These are phyloP conservation scores for Colletotrichum incanum DNA, from an alignment of 2,329 filamentous ascomycete genomes.

Conservation along the genomic window DNA sequence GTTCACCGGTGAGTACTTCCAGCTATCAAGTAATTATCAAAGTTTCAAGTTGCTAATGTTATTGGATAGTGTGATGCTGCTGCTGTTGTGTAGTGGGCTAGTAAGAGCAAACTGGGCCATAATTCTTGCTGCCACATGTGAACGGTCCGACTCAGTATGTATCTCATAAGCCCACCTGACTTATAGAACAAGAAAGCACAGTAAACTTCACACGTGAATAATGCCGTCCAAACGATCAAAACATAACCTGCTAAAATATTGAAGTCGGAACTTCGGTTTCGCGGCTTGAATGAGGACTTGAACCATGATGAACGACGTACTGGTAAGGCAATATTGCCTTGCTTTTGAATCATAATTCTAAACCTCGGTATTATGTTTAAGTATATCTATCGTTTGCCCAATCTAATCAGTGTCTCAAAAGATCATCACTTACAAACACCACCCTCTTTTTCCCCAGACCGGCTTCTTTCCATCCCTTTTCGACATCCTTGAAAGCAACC, in stretches of 20 bases:
- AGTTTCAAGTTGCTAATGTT: neutral
- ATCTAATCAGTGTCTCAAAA: neutral
- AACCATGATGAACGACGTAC: neutral
- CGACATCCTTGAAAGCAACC: conserved; percentile 48
- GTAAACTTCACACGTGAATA: neutral
- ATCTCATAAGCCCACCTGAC: neutral
- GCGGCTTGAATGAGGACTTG: neutral
- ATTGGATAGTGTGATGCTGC: neutral
- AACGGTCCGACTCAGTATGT: neutral
- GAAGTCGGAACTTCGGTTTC: neutral
- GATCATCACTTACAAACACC: conserved; percentile 49
- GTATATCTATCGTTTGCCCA: neutral
- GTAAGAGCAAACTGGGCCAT: neutral
- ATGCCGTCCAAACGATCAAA: neutral
- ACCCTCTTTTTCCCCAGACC: conserved; percentile 46
- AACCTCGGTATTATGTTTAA: no score
- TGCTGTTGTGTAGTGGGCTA: neutral
- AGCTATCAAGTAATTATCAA: accelerated
- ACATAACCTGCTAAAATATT: neutral
- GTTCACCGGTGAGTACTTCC: conserved; percentile 24
- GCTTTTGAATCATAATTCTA: neutral
- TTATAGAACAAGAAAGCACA: neutral
- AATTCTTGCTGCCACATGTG: neutral
- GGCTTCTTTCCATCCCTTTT: conserved; percentile 46
- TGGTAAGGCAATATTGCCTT: neutral